Evolutionary conservation across 2,329 filamentous ascomycete species (phyloP).

Genomic region (Ceratocystis destructans): DNA sequence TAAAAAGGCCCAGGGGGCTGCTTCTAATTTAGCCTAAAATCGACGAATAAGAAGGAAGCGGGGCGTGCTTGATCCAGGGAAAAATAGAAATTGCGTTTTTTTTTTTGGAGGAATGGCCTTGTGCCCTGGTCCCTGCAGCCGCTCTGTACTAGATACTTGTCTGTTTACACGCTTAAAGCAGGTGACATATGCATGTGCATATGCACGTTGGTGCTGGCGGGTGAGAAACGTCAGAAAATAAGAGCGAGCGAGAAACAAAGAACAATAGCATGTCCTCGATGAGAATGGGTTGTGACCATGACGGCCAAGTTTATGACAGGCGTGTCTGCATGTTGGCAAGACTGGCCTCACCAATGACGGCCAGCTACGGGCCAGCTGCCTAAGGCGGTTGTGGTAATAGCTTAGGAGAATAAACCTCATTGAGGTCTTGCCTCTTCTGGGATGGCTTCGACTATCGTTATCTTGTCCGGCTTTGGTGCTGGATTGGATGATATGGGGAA

Average conservation of each 20-base stretch:
- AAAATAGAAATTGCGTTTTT: neutral
- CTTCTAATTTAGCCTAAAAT: neutral
- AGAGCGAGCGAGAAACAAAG: neutral
- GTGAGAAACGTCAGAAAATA: neutral
- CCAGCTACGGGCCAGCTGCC: neutral
- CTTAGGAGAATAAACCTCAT: conserved; percentile 6
- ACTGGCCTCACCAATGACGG: neutral
- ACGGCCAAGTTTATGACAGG: neutral
- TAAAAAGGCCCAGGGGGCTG: neutral
- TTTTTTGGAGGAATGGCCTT: neutral
- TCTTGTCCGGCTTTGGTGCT: conserved; percentile 4
- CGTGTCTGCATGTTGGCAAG: neutral
- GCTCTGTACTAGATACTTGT: neutral
- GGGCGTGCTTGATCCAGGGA: neutral
- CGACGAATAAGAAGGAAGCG: neutral
- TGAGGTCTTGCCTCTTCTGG: conserved; percentile 7
- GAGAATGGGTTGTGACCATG: neutral
- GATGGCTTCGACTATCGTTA: conserved; percentile 9
- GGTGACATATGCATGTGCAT: conserved; percentile 3
- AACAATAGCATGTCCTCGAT: too few relatives aligned
- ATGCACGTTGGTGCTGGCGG: neutral
- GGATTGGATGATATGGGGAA: neutral
- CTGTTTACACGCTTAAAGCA: neutral
- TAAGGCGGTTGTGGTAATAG: conserved; percentile 5
- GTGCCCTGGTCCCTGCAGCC: neutral